Evolutionary conservation across 192 early-diverging fungal species (phyloP).

Genomic region (Spinellus fusiger): DNA sequence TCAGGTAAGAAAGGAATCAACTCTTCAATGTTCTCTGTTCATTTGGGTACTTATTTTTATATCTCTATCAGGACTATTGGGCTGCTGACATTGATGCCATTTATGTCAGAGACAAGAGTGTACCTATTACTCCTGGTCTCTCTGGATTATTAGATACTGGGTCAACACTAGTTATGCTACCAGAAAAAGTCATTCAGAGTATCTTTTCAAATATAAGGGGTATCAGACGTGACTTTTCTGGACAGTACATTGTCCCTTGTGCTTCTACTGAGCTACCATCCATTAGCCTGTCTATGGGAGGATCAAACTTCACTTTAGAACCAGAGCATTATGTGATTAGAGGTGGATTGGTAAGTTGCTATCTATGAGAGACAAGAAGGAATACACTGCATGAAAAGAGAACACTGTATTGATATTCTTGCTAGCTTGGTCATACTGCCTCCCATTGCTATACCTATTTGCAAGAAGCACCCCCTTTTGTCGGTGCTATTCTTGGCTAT

Average conservation of each 20-base stretch:
- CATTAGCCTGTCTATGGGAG: slow-evolving; percentile 12
- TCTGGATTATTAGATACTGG: neutral
- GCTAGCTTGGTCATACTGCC: slow-evolving; percentile 6
- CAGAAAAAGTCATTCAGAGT: slow-evolving; percentile 1
- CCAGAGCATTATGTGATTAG: slow-evolving; percentile 21
- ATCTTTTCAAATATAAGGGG: slow-evolving; percentile 3
- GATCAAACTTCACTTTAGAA: slow-evolving; percentile 4
- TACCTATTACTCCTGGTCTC: neutral
- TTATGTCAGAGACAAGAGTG: slow-evolving; percentile 13
- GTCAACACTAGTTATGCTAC: slow-evolving; percentile 22
- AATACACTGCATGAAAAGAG: too few species aligned
- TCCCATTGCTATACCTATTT: slow-evolving; percentile 25
- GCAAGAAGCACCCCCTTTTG: slow-evolving; percentile 9
- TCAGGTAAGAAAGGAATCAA: too few species aligned
- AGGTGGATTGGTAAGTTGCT: slow-evolving; percentile 3
- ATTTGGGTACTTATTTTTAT: neutral
- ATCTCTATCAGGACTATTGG: slow-evolving; percentile 23
- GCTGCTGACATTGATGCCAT: slow-evolving; percentile 19
- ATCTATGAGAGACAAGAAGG: too few species aligned
- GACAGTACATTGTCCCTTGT: slow-evolving; percentile 21
- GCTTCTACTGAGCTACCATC: slow-evolving; percentile 3
- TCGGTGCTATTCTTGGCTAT: slow-evolving; percentile 25
- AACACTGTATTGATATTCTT: too few species aligned
- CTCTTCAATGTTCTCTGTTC: neutral
- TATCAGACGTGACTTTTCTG: neutral